phyloP scores from a whole-genome alignment of 1,284 basidiomycete genomes.

The Ustilago shanxiensis region DNA sequence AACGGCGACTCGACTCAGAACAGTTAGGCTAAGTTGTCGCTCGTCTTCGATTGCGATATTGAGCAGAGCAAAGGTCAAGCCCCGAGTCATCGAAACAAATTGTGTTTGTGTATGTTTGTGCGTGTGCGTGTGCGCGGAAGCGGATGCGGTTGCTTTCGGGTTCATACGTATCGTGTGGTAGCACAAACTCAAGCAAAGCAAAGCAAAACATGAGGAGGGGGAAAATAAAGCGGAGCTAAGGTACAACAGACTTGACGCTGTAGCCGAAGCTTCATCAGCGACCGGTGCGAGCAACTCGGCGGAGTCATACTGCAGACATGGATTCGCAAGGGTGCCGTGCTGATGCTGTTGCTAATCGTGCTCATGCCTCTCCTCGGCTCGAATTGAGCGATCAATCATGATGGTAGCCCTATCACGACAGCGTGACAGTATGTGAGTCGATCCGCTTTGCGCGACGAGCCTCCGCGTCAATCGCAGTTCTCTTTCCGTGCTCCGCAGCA shows the following conservation, averaged over 20 bases:
- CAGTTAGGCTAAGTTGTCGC: not conserved
- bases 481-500: constrained; percentile 2
- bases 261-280: constrained; percentile 9
- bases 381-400: not conserved
- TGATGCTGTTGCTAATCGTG: not conserved
- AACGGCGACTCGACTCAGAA: not conserved
- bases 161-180: not conserved
- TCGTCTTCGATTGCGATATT: too few species aligned
- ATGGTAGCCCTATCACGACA: constrained; percentile 5
- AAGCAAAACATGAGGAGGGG: not conserved
- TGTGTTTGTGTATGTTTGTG: too few species aligned
- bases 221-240: not conserved
- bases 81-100: not conserved
- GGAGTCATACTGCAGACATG: constrained; percentile 17
- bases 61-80: too few species aligned
- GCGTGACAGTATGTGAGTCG: not conserved
- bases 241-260: too few species aligned
- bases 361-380: constrained; percentile 6
- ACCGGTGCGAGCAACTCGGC: not conserved
- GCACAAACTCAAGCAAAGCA: not conserved
- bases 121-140: too few species aligned
- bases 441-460: constrained; percentile 5
- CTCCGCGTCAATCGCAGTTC: not conserved
- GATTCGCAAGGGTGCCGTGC: not conserved
- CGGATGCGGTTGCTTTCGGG: not conserved